A percentile compares a stretch with the other conserved stretches of the same genome.
These are phyloP conservation scores for Tolypocladium cylindrosporum DNA, from an alignment of 2,329 filamentous ascomycete genomes.

Conservation along the genomic window DNA sequence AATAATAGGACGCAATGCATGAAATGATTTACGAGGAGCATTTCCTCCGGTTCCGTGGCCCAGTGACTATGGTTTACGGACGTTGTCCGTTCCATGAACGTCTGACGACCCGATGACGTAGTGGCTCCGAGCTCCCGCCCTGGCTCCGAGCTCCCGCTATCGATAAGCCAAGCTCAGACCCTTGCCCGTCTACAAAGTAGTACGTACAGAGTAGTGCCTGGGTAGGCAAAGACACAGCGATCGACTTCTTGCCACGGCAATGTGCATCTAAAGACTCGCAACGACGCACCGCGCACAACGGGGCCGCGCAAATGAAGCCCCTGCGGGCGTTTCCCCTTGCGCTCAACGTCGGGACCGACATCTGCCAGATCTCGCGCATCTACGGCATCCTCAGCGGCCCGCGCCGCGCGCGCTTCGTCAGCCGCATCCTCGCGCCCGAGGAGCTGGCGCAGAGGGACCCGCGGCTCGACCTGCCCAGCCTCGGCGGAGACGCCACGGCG, in stretches of 20 bases:
- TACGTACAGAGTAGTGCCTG: too few relatives aligned
- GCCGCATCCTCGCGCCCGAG: constrained; percentile 33
- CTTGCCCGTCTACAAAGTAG: too few relatives aligned
- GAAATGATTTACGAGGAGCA: background rate
- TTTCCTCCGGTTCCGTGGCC: background rate
- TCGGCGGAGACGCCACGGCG: background rate
- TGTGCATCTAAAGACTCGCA: background rate
- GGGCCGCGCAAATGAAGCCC: constrained; percentile 16
- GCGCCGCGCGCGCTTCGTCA: constrained; percentile 32
- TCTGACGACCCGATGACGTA: background rate
- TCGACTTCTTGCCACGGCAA: background rate
- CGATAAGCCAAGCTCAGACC: background rate
- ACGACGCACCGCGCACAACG: background rate
- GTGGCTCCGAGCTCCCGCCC: background rate
- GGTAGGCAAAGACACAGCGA: too few relatives aligned
- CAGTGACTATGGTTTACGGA: background rate
- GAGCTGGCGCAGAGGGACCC: constrained; percentile 15
- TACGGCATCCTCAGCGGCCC: constrained; percentile 40
- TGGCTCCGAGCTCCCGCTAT: background rate
- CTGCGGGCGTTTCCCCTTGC: constrained; percentile 49
- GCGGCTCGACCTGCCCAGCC: constrained; percentile 1
- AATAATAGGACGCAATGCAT: background rate
- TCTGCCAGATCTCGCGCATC: constrained; percentile 62
- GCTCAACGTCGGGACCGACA: constrained; percentile 66
- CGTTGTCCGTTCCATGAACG: too few relatives aligned